Conservation (phyloP, 2,329 filamentous ascomycete species). For the Furcasterigmium sp. region DNA sequence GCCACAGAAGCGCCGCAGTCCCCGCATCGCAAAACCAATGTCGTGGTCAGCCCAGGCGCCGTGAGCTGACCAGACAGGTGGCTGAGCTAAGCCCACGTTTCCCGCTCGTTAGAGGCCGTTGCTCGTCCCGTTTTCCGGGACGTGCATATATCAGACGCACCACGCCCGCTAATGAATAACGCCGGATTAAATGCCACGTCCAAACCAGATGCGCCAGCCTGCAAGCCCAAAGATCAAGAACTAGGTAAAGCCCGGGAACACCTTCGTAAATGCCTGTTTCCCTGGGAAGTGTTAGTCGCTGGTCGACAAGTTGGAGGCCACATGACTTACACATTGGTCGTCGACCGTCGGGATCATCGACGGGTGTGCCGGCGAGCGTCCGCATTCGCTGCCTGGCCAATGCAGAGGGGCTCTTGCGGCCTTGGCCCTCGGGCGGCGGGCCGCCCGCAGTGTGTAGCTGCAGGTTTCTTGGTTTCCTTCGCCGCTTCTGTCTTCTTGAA, state of each 20-base stretch:
- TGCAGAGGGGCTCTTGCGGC: constrained; percentile 35
- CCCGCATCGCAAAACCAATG: no score
- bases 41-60: no score
- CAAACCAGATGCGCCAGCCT: constrained; percentile 3
- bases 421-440: constrained; percentile 11
- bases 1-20: no score
- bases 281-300: constrained; percentile 20
- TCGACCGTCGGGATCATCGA: constrained; percentile 34
- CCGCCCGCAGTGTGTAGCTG: constrained; percentile 5
- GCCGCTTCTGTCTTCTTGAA: constrained; percentile 4
- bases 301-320: not conserved
- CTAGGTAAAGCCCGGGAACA: constrained; percentile 39
- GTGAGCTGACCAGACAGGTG: no score
- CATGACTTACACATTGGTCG: constrained; percentile 31
- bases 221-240: no score
- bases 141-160: no score
- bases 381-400: constrained; percentile 38
- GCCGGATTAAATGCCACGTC: no score
- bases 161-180: no score
- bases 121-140: no score
- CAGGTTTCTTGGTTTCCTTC: constrained; percentile 4
- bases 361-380: constrained; percentile 35
- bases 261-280: constrained; percentile 35
- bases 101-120: no score
- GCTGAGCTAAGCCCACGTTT: no score